A percentile compares a stretch with the other conserved stretches of the same genome.
Conservation (phyloP, 164 flowering plant genomes). For the Berberis thunbergii region DNA sequence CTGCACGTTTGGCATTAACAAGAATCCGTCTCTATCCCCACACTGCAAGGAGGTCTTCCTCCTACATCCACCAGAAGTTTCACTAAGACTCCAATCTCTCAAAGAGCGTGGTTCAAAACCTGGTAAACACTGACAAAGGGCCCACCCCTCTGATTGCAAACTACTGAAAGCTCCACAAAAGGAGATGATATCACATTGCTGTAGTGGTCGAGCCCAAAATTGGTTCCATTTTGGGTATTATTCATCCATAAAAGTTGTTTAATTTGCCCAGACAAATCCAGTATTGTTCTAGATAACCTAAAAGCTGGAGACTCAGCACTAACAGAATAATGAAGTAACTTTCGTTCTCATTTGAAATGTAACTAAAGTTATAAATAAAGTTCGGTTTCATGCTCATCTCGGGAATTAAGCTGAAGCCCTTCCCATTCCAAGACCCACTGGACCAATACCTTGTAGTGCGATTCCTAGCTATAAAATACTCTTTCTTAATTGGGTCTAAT, state of each 20-base stretch:
- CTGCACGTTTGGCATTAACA: too few species aligned
- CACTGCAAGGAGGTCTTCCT: too few species aligned
- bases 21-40: too few species aligned
- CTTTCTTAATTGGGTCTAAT: conserved; percentile 3
- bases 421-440: conserved; percentile 14
- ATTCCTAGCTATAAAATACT: conserved; percentile 6
- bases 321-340: conserved; percentile 7
- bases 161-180: too few species aligned
- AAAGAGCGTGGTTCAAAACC: too few species aligned
- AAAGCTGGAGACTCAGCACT: not conserved
- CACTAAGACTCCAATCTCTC: too few species aligned
- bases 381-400: conserved; percentile 6
- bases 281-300: conserved; percentile 10
- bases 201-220: too few species aligned
- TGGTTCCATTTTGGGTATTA: not conserved
- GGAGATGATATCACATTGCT: too few species aligned
- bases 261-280: conserved; percentile 19
- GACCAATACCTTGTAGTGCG: conserved; percentile 9
- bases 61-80: too few species aligned
- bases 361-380: conserved; percentile 13
- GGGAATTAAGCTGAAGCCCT: conserved; percentile 9
- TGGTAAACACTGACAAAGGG: too few species aligned
- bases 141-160: too few species aligned
- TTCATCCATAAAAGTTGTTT: conserved; percentile 11
- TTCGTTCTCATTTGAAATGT: not conserved